These are phyloP conservation scores for Serendipita sp. DNA, from an alignment of 768 basidiomycete genomes.

Conservation along the genomic window DNA sequence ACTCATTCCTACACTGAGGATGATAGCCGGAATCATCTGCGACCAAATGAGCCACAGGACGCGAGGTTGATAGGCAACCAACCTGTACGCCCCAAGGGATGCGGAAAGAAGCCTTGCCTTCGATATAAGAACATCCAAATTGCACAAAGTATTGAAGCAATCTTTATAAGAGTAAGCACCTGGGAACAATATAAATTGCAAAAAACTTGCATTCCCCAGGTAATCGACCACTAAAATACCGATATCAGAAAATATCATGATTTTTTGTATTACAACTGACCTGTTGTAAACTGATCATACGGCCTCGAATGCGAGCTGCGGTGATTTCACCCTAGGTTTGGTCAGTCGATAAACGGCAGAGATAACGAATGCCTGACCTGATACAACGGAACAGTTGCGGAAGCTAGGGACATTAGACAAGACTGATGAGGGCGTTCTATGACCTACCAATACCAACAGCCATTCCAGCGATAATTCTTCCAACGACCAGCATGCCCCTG, in stretches of 20 bases:
- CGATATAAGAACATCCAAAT: slow-evolving; percentile 54
- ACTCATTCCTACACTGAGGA: slow-evolving; percentile 50
- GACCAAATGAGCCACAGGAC: neutral
- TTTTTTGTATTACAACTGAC: slow-evolving; percentile 38
- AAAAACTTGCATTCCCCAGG: slow-evolving; percentile 43
- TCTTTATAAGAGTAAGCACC: neutral
- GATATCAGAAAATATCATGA: slow-evolving; percentile 28
- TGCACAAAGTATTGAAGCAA: slow-evolving; percentile 60
- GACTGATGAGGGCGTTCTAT: neutral
- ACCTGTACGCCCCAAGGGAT: slow-evolving; percentile 51
- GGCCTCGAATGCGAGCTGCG: slow-evolving; percentile 52
- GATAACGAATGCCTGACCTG: slow-evolving; percentile 51
- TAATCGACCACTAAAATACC: slow-evolving; percentile 29
- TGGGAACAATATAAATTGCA: neutral
- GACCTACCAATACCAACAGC: slow-evolving; percentile 26
- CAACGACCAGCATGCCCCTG: slow-evolving; percentile 59
- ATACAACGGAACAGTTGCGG: slow-evolving; percentile 54
- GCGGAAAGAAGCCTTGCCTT: slow-evolving; percentile 55
- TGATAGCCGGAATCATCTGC: slow-evolving; percentile 60
- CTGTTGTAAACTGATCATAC: slow-evolving; percentile 62
- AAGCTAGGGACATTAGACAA: slow-evolving; percentile 27
- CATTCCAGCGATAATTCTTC: slow-evolving; percentile 50
- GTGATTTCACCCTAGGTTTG: slow-evolving; percentile 12
- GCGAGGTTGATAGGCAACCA: neutral
- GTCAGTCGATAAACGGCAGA: neutral